phyloP scores from a whole-genome alignment of 371 early-diverging fungal genomes.

The Fennellomyces sp. region DNA sequence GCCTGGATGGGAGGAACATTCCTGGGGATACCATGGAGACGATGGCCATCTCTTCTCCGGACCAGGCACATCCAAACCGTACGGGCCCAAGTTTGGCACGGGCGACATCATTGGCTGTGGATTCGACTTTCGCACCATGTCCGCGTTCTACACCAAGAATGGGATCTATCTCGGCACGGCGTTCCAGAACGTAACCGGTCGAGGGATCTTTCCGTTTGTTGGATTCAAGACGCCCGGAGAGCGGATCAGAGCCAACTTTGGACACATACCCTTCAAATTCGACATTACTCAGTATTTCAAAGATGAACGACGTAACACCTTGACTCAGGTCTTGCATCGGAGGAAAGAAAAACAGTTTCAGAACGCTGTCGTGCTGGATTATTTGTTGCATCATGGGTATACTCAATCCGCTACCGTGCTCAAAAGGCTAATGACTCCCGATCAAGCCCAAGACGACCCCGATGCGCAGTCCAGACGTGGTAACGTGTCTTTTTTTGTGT shows the following conservation, averaged over 20 bases:
- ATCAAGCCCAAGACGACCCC: constrained; percentile 18
- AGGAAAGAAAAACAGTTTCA: not conserved
- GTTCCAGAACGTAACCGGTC: constrained; percentile 24
- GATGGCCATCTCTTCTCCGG: constrained; percentile 81
- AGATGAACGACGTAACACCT: constrained; percentile 22
- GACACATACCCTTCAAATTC: constrained; percentile 63
- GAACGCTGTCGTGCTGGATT: constrained; percentile 18
- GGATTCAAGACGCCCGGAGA: constrained; percentile 88
- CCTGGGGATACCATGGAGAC: constrained; percentile 91
- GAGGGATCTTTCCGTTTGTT: constrained; percentile 73
- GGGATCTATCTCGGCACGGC: constrained; percentile 78
- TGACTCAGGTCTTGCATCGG: not conserved
- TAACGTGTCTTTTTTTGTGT: too few species aligned
- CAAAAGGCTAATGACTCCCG: not conserved
- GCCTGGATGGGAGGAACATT: constrained; percentile 80
- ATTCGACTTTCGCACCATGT: constrained; percentile 76
- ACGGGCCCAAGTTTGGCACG: constrained; percentile 87
- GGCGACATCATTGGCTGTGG: constrained; percentile 94
- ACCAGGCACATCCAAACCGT: constrained; percentile 74
- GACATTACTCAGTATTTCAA: constrained; percentile 64
- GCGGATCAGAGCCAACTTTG: constrained; percentile 81
- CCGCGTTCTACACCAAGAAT: constrained; percentile 90
- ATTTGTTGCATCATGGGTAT: constrained; percentile 7
- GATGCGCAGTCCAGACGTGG: constrained; percentile 7
- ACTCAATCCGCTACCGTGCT: constrained; percentile 6